Conservation (phyloP, 805 yeast genomes). For the Maudiozyma bulderi region DNA sequence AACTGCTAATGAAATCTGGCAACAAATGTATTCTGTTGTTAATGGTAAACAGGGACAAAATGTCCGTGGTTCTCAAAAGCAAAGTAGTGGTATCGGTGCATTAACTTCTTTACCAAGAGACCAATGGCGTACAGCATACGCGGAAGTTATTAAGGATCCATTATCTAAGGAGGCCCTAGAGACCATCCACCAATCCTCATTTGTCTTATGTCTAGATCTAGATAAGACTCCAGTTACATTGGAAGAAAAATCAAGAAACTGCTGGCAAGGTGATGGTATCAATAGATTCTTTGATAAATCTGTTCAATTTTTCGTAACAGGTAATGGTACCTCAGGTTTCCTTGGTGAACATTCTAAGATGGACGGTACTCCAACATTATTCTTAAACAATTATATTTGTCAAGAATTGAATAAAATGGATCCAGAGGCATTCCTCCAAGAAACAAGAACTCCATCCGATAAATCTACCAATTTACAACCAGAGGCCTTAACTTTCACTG, state of each 20-base stretch:
- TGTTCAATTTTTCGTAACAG: slow-evolving; percentile 68
- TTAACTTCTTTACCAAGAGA: slow-evolving; percentile 83
- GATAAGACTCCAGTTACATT: slow-evolving; percentile 60
- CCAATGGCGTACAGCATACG: slow-evolving; percentile 56
- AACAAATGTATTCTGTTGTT: slow-evolving; percentile 50
- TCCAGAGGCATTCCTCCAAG: slow-evolving; percentile 18
- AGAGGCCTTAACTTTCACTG: slow-evolving; percentile 42
- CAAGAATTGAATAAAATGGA: slow-evolving; percentile 44
- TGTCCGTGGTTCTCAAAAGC: background rate
- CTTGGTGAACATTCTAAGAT: slow-evolving; percentile 93
- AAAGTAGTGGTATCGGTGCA: slow-evolving; percentile 53
- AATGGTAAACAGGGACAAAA: slow-evolving; percentile 7
- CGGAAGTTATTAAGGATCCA: slow-evolving; percentile 49
- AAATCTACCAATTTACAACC: background rate
- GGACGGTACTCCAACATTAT: slow-evolving; percentile 96
- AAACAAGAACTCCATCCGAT: background rate
- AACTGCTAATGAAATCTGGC: slow-evolving; percentile 40
- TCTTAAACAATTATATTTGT: slow-evolving; percentile 69
- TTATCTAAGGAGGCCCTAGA: slow-evolving; percentile 51
- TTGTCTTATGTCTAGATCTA: slow-evolving; percentile 66
- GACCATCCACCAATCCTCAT: slow-evolving; percentile 67
- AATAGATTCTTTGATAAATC: slow-evolving; percentile 93
- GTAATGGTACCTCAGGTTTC: slow-evolving; percentile 84
- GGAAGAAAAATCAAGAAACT: slow-evolving; percentile 72
- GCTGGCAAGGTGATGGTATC: slow-evolving; percentile 93